These are phyloP conservation scores for Tolypocladium cylindrosporum DNA, from an alignment of 2,329 filamentous ascomycete genomes.

Conservation along the genomic window DNA sequence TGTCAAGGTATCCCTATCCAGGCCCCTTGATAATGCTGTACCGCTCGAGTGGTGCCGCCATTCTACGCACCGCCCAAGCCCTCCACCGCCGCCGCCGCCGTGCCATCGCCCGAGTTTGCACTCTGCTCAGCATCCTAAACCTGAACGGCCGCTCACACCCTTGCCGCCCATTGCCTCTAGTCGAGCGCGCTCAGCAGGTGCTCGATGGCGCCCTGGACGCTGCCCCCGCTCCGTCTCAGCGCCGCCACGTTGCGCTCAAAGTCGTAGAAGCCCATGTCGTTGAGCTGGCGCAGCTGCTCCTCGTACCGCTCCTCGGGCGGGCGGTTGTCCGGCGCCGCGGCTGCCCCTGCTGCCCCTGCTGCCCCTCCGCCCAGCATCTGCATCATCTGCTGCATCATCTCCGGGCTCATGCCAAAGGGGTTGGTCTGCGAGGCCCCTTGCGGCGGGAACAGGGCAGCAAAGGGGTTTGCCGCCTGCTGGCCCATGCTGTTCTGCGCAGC, in stretches of 20 bases:
- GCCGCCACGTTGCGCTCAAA: constrained; percentile 90
- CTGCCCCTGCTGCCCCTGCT: constrained; percentile 22
- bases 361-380: constrained; percentile 30
- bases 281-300: constrained; percentile 81
- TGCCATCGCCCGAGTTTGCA: not conserved
- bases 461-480: constrained; percentile 50
- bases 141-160: not conserved
- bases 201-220: constrained; percentile 85
- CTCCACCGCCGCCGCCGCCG: not conserved
- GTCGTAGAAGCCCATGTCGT: constrained; percentile 98
- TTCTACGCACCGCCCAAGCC: not conserved
- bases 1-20: not conserved
- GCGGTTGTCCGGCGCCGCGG: constrained; percentile 64
- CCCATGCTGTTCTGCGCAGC: constrained; percentile 16
- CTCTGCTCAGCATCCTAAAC: not conserved
- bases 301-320: constrained; percentile 92
- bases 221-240: constrained; percentile 78
- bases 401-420: constrained; percentile 40
- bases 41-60: not conserved
- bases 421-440: constrained; percentile 21
- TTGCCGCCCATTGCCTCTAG: constrained; percentile 2
- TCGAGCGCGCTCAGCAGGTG: constrained; percentile 44
- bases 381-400: constrained; percentile 45
- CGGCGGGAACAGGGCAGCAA: constrained; percentile 51
- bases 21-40: not conserved